Conservation (phyloP, 202 grass and related monocot species). For the Bolboschoenoplectus hybrid region DNA sequence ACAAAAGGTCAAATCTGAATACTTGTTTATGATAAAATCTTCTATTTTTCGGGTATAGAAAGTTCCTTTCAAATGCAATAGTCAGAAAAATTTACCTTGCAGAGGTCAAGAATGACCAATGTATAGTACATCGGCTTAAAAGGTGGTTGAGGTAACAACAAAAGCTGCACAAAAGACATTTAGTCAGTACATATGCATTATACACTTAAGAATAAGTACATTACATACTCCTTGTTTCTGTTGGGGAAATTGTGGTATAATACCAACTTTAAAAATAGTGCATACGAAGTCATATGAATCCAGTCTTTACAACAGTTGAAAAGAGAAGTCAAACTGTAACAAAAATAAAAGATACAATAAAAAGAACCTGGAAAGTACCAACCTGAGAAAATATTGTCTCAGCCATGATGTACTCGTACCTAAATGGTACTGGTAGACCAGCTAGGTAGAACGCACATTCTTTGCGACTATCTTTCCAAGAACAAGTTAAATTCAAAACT, state of each 20-base stretch:
- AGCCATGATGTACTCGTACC: conserved; percentile 97
- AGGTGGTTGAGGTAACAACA: conserved; percentile 90
- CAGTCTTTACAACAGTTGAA: conserved; percentile 31
- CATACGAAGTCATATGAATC: not conserved
- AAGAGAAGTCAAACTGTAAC: not conserved
- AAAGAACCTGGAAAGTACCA: not conserved
- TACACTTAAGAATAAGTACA: conserved; percentile 30
- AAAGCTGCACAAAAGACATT: conserved; percentile 60
- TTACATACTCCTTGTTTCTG: not conserved
- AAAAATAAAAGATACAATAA: not conserved
- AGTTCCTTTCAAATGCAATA: not conserved
- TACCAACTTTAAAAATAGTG: not conserved
- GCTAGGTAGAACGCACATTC: conserved; percentile 98
- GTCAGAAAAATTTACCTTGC: conserved; percentile 72
- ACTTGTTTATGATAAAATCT: not conserved
- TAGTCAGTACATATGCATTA: conserved; percentile 17
- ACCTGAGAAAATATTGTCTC: conserved; percentile 99
- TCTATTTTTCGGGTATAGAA: not conserved
- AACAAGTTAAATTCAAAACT: conserved; percentile 45
- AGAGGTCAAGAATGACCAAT: conserved; percentile 96
- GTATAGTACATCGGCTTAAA: conserved; percentile 98
- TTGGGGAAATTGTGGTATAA: not conserved
- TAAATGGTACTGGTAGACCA: conserved; percentile 85
- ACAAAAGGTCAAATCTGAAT: conserved; percentile 24
- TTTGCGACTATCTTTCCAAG: conserved; percentile 95